These are phyloP conservation scores for Claviceps arundinis DNA, from an alignment of 2,329 filamentous ascomycete genomes.

Conservation along the genomic window DNA sequence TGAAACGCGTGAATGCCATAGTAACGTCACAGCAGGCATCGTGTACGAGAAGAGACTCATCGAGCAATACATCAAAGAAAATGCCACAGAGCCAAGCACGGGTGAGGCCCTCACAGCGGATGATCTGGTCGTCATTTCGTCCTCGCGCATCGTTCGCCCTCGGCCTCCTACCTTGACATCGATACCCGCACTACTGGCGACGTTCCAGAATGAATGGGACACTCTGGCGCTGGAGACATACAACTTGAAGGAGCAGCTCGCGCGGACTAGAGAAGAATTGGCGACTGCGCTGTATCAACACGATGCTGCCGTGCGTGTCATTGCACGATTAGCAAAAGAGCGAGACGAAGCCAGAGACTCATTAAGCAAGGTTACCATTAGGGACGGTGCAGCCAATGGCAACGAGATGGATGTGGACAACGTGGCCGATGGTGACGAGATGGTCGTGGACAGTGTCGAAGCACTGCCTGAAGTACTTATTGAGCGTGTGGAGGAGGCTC, in stretches of 20 bases:
- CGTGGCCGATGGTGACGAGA: constrained; percentile 58
- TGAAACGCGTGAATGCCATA: background rate
- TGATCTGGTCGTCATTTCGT: constrained; percentile 80
- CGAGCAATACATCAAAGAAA: constrained; percentile 84
- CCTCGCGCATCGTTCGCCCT: constrained; percentile 70
- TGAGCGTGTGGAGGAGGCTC: constrained; percentile 64
- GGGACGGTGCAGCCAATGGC: constrained; percentile 41
- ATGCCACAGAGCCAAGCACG: constrained; percentile 83
- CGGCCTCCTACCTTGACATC: constrained; percentile 89
- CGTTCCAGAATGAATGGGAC: constrained; percentile 99
- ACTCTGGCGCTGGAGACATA: constrained; percentile 83
- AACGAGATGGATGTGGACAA: constrained; percentile 77
- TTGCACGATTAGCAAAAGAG: constrained; percentile 81
- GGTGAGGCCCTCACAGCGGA: constrained; percentile 72
- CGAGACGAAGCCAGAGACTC: constrained; percentile 85
- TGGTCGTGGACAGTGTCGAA: constrained; percentile 74
- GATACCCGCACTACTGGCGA: constrained; percentile 82
- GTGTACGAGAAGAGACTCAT: constrained; percentile 93
- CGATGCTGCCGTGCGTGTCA: constrained; percentile 90
- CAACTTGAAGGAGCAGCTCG: constrained; percentile 76
- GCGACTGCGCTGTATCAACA: constrained; percentile 92
- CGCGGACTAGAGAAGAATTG: constrained; percentile 84
- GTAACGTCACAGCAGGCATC: constrained; percentile 41
- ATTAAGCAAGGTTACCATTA: constrained; percentile 71
- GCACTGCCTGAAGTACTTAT: constrained; percentile 59